Evolutionary conservation across 441 rosid genomes (phyloP), one percentile per base, ranked within the genome.

Genomic region (Arabidopsis hybrid): DNA sequence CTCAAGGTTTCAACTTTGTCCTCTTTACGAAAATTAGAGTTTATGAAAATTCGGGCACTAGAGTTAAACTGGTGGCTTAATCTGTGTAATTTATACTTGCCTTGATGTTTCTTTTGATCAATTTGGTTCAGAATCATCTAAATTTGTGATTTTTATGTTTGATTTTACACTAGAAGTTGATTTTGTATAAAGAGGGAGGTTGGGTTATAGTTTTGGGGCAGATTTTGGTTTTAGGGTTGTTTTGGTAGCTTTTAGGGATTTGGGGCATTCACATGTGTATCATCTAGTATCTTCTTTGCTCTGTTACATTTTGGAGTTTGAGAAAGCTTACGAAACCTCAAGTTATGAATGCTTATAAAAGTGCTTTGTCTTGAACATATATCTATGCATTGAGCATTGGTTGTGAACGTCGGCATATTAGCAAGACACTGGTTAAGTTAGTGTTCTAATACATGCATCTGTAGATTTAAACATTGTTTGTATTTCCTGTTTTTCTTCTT

Each of bases 1-100:
- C 76, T 16, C 68, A 60, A 72, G 91, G 95, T 90, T 31, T 64
- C 49, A 39, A 34, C 68, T 49, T 63, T 6, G 10, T n/a, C 17
- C 7, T 65, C 40, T 32, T 26, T 26, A 40, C 65, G 12, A n/a
- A 18, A n/a, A 9, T 35, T 18, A 17, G 29, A 17, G 26, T 59
- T 18, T 18, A 3, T 26, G 42, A 58, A 73, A 38, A 49, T 42
- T 31, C 6, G 45, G 8, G 26, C 52, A 58, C 21, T 49, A 26
- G 26, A 55, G 36, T 21, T 64, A 14, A 43, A 55, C 6, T 21
- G 4, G 35, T 51, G 2, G 35, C 29, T 26, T 26, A 26, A 26
- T 26, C 29, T 26, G 29, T 61, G 68, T 38, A 16, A 7, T 59
- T 47, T 13, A 5, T 18, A 58, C 31, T 21, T 10, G 9, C 17